Percentiles rank a stretch among this genome's conserved stretches.
These are phyloP conservation scores for Trichosporon faecale DNA, from an alignment of 1,284 basidiomycete genomes.

Conservation along the genomic window DNA sequence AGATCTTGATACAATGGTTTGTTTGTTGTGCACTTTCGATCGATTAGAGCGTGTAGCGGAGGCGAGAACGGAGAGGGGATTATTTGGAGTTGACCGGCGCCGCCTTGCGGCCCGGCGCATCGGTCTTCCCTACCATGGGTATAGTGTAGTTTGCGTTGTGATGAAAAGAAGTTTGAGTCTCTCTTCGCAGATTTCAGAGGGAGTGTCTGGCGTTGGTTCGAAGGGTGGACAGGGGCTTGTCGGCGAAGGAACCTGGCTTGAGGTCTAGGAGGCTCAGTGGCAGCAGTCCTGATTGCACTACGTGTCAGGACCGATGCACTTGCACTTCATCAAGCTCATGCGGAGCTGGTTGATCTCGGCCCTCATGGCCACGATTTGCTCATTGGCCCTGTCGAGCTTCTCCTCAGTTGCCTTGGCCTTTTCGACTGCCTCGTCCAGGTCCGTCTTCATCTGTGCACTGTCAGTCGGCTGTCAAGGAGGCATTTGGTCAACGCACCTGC, in stretches of 20 bases:
- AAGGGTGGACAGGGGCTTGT: neutral
- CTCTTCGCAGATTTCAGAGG: neutral
- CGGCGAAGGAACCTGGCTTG: too few species aligned
- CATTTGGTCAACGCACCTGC: slow-evolving; percentile 23
- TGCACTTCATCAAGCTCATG: neutral
- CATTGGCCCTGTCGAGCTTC: neutral
- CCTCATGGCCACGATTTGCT: neutral
- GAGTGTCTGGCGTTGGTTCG: neutral
- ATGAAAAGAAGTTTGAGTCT: neutral
- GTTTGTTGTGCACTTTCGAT: neutral
- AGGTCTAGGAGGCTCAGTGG: neutral
- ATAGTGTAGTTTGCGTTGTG: neutral
- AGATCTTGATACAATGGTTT: neutral
- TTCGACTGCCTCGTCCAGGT: slow-evolving; percentile 14
- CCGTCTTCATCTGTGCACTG: slow-evolving; percentile 15
- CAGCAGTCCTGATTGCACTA: neutral
- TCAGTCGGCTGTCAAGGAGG: neutral
- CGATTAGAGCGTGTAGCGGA: neutral
- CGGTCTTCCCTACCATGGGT: neutral
- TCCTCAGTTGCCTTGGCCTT: slow-evolving; percentile 1
- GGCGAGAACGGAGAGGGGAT: neutral
- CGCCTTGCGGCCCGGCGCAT: neutral
- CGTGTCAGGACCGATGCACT: neutral
- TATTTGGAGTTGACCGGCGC: neutral
- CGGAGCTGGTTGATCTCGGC: slow-evolving; percentile 7